Evolutionary conservation across 164 flowering plant species (phyloP).

Genomic region (Vitis amurensis): DNA sequence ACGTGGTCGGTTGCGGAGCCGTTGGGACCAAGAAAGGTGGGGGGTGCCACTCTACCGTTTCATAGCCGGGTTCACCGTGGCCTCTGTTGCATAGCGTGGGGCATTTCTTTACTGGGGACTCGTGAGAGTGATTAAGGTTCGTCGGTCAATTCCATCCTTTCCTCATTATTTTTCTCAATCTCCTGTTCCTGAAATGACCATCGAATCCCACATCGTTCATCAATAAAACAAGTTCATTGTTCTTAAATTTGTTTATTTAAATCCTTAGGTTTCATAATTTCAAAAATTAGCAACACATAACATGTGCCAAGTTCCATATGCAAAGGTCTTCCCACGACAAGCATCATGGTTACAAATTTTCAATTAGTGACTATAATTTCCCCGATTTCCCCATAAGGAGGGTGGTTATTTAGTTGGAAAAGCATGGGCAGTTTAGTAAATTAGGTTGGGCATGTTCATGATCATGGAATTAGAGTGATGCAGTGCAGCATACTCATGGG

Average conservation of each 20-base stretch:
- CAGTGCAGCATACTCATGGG: background rate
- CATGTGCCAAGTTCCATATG: too few relatives aligned
- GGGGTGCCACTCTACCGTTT: constrained; percentile 3
- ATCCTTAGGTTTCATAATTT: too few relatives aligned
- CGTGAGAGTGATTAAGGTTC: constrained; percentile 13
- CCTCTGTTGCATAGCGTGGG: constrained; percentile 5
- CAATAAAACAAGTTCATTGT: too few relatives aligned
- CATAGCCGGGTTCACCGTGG: constrained; percentile 12
- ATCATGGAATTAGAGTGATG: background rate
- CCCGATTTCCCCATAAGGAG: too few relatives aligned
- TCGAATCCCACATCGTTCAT: background rate
- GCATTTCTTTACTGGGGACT: constrained; percentile 12
- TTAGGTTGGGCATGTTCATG: background rate
- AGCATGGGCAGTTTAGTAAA: background rate
- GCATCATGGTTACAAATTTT: too few relatives aligned
- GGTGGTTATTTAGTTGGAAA: background rate
- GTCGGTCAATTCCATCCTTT: constrained; percentile 1
- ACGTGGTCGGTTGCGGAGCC: constrained; percentile 48
- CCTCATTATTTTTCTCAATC: background rate
- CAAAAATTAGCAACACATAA: too few relatives aligned
- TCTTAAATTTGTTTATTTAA: too few relatives aligned
- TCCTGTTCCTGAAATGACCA: background rate
- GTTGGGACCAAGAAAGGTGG: constrained; percentile 32
- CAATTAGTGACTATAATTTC: too few relatives aligned
- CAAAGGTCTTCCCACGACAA: too few relatives aligned